Base-by-base conservation (phyloP, 1,284 basidiomycete genomes). In the Rhodotorula sp. region DNA sequence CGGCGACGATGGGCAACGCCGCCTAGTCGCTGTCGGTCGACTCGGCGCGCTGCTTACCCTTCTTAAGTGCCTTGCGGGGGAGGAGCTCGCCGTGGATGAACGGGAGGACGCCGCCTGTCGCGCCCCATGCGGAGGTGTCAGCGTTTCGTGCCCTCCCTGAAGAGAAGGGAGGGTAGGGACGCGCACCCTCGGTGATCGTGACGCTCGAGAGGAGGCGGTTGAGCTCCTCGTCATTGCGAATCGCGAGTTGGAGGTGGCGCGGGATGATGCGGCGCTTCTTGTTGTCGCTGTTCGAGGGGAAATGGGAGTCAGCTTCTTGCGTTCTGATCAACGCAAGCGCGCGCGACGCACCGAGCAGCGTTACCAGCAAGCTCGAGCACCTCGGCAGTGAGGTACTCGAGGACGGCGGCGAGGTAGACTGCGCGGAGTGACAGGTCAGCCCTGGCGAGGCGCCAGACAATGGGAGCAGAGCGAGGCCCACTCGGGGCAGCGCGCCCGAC, bases 191-290 rank as follows among this genome's bases (percentile, higher is more conserved):
- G 27, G 12, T 51, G 39, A 29, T 44, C n/a, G 15, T 32, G n/a
- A 29, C 85, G 80, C 78, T 73, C 60, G 92, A 91, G 55, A 94
- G 87, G 67, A 94, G 92, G 88, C 92, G 92, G 84, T 92, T 92
- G 71, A 83, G 79, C 88, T 92, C 64, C 51, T 92, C 90, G 72
- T 92, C 91, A 82, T 92, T 91, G 77, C 91, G 87, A 82, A 94
- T 92, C 76, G 92, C 92, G 71, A 94, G 89, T 81, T 93, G 91
- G 70, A 94, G 82, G 83, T 94, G 91, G 81, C 92, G 88, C 69
- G 92, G 92, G 15, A 92, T 90, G 80, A 94, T 92, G 89, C 92
- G 91, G 80, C 90, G 88, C 85, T 92, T 86, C 55, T 68, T 67
- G 69, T 64, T 61, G 55, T 73, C 64, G 46, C 67, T 69, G 61